A percentile compares a stretch with the other conserved stretches of the same genome.
Conservation (phyloP, 164 flowering plant species). For the Saururus chinensis region DNA sequence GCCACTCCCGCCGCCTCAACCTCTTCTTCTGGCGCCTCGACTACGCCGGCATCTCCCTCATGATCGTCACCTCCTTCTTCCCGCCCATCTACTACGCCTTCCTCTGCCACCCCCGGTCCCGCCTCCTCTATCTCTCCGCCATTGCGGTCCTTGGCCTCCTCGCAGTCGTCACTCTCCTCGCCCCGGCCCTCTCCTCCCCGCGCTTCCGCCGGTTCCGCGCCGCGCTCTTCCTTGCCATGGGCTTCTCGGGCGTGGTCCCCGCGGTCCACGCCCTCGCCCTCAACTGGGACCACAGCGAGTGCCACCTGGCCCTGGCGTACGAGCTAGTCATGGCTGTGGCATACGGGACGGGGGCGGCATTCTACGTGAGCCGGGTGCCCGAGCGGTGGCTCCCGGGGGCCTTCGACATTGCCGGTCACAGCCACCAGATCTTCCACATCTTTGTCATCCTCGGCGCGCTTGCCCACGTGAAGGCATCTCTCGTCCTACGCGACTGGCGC, state of each 20-base stretch:
- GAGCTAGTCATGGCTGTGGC: slow-evolving; percentile 65
- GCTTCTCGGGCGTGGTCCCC: slow-evolving; percentile 82
- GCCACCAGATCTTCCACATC: slow-evolving; percentile 95
- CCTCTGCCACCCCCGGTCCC: slow-evolving; percentile 37
- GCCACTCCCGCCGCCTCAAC: slow-evolving; percentile 68
- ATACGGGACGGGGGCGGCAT: slow-evolving; percentile 54
- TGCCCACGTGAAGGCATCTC: slow-evolving; percentile 63
- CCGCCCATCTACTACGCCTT: slow-evolving; percentile 84
- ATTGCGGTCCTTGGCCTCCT: slow-evolving; percentile 52
- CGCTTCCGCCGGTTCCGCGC: slow-evolving; percentile 66
- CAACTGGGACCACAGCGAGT: slow-evolving; percentile 41
- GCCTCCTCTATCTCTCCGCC: slow-evolving; percentile 54
- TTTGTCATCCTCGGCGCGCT: slow-evolving; percentile 82
- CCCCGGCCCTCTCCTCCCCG: slow-evolving; percentile 56
- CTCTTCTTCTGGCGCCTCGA: slow-evolving; percentile 93
- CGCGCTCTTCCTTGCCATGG: slow-evolving; percentile 69
- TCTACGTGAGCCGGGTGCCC: slow-evolving; percentile 69
- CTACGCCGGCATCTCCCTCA: slow-evolving; percentile 83
- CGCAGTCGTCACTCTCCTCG: slow-evolving; percentile 52
- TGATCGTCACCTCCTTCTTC: slow-evolving; percentile 88
- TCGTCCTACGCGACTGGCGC: slow-evolving; percentile 55
- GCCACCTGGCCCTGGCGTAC: slow-evolving; percentile 44
- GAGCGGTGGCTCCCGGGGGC: slow-evolving; percentile 91
- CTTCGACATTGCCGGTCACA: slow-evolving; percentile 87
- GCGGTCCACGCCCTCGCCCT: slow-evolving; percentile 61